Evolutionary conservation across 257 asterid species (phyloP).

Genomic region (Avicennia marina): DNA sequence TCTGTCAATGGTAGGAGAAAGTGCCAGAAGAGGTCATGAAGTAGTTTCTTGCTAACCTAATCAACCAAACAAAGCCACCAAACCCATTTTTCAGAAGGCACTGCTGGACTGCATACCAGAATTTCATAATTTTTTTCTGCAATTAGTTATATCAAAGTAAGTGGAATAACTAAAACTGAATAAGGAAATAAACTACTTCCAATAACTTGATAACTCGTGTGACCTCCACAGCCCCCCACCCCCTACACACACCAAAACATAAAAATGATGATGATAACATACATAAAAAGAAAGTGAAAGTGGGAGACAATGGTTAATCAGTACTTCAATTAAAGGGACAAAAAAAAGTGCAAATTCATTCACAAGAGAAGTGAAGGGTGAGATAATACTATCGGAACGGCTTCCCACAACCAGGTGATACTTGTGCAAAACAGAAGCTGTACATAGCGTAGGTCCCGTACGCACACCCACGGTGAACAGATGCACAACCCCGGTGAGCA

Average conservation of each 20-base stretch:
- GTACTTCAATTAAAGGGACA: background rate
- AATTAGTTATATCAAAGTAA: background rate
- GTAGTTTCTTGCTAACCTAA: conserved; percentile 42
- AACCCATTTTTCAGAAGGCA: conserved; percentile 13
- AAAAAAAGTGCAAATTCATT: background rate
- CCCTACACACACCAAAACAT: too few relatives aligned
- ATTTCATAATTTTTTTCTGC: background rate
- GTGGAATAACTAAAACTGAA: background rate
- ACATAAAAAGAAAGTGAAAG: too few relatives aligned
- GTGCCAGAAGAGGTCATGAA: conserved; percentile 9
- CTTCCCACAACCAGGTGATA: background rate
- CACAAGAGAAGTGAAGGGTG: background rate
- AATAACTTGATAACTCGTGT: too few relatives aligned
- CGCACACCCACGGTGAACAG: too few relatives aligned
- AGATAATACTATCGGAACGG: conserved; percentile 1
- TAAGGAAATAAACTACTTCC: too few relatives aligned
- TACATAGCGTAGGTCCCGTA: too few relatives aligned
- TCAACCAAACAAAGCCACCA: conserved; percentile 32
- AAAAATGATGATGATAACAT: too few relatives aligned
- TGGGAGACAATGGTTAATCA: background rate
- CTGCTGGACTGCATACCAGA: conserved; percentile 9
- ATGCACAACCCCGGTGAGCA: too few relatives aligned
- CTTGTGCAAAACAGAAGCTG: too few relatives aligned
- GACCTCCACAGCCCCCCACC: too few relatives aligned
- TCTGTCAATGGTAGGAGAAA: conserved; percentile 8